Evolutionary conservation across 2,329 filamentous ascomycete species (phyloP).

Genomic region (Cladorrhinum sp.): DNA sequence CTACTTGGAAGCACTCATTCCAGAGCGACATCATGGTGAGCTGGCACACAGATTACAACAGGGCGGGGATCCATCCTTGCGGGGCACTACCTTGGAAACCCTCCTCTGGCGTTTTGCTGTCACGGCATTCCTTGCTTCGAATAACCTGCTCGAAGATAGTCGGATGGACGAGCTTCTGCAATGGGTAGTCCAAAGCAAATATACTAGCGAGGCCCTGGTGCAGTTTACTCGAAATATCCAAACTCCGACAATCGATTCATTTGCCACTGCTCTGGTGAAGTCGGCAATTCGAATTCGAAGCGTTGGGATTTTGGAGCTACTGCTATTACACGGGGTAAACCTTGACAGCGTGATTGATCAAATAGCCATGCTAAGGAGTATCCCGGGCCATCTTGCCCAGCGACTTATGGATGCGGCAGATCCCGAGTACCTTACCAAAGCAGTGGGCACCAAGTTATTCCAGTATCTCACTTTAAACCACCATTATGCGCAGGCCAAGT

Average conservation of each 20-base stretch:
- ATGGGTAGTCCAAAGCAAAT: not conserved
- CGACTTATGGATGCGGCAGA: not conserved
- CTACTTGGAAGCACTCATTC: not conserved
- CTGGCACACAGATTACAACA: not conserved
- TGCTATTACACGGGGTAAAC: not conserved
- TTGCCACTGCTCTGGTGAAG: not conserved
- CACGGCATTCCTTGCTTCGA: slow-evolving; percentile 7
- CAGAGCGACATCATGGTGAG: slow-evolving; percentile 4
- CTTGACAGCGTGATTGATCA: not conserved
- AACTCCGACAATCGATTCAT: slow-evolving; percentile 8
- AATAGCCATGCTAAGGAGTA: not conserved
- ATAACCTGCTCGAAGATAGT: not conserved
- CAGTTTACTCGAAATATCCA: slow-evolving; percentile 3
- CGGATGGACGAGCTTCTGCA: slow-evolving; percentile 3
- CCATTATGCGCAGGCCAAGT: not conserved
- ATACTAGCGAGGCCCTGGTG: not conserved
- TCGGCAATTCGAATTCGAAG: slow-evolving; percentile 5
- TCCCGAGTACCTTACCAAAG: not conserved
- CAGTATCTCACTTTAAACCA: not conserved
- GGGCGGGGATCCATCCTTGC: not conserved
- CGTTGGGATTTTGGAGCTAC: not conserved
- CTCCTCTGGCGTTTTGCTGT: slow-evolving; percentile 8
- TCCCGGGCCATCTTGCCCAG: not conserved
- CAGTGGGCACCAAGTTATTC: not conserved
- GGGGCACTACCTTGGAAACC: not conserved